Conservation (phyloP, 2,329 filamentous ascomycete genomes). For the Colletotrichum godetiae region DNA sequence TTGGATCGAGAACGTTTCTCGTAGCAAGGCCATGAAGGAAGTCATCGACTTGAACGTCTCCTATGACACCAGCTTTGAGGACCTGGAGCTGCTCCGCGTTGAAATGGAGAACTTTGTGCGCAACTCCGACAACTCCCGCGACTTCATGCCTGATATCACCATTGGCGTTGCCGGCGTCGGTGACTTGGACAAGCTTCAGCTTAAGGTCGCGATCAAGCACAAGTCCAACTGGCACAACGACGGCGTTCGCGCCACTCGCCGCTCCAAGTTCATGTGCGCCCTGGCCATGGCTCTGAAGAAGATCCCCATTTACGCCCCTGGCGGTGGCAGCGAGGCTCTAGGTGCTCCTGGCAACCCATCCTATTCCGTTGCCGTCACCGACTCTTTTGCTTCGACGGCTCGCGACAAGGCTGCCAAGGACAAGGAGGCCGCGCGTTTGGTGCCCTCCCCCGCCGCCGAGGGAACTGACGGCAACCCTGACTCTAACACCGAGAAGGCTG, state of each 20-base stretch:
- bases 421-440: conserved; percentile 74
- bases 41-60: conserved; percentile 82
- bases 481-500: conserved; percentile 53
- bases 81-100: conserved; percentile 83
- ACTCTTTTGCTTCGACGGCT: conserved; percentile 71
- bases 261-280: conserved; percentile 98
- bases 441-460: conserved; percentile 57
- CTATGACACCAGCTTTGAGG: conserved; percentile 89
- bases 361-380: conserved; percentile 82
- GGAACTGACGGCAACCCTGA: conserved; percentile 36
- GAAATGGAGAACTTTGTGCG: conserved; percentile 90
- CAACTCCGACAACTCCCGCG: conserved; percentile 85
- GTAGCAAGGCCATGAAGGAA: conserved; percentile 93
- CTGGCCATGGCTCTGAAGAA: conserved; percentile 86
- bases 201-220: conserved; percentile 87
- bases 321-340: conserved; percentile 72
- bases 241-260: conserved; percentile 79
- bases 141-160: conserved; percentile 88
- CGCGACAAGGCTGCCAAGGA: conserved; percentile 68
- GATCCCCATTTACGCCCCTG: conserved; percentile 86
- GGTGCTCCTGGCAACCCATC: conserved; percentile 79
- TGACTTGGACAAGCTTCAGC: conserved; percentile 87
- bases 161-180: conserved; percentile 83
- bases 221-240: conserved; percentile 96
- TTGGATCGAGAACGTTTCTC: conserved; percentile 96